Conservation (phyloP, 345 rosid genomes). For the Hibiscus tridactylites region DNA sequence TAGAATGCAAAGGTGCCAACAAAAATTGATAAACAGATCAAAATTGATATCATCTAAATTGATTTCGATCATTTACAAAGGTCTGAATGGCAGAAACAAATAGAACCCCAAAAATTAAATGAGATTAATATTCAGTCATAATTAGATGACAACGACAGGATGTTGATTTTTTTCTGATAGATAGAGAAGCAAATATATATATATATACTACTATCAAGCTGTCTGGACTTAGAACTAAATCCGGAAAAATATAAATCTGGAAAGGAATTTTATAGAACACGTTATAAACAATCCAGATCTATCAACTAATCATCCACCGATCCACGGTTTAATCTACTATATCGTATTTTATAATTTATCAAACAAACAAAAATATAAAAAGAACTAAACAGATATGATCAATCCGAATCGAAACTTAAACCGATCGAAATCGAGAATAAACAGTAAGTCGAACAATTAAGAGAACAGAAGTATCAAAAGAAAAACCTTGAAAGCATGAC, state of each 20-base stretch:
- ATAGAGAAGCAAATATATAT: too few species aligned
- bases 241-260: neutral
- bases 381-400: neutral
- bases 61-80: too few species aligned
- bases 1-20: neutral
- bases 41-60: neutral
- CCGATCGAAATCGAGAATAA: neutral
- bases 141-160: constrained; percentile 1
- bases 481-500: constrained; percentile 86
- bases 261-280: neutral
- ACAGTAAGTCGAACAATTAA: neutral
- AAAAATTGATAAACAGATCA: neutral
- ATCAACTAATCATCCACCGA: neutral
- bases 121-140: neutral
- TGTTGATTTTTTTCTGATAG: neutral
- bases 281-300: constrained; percentile 7
- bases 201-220: too few species aligned
- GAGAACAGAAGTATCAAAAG: neutral
- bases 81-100: too few species aligned
- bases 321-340: neutral
- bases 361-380: neutral
- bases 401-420: too few species aligned
- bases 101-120: too few species aligned
- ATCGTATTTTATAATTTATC: neutral
- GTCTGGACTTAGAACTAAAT: neutral